Base-by-base conservation (phyloP, 2,329 filamentous ascomycete species). In the Berkeleyomyces basicola region DNA sequence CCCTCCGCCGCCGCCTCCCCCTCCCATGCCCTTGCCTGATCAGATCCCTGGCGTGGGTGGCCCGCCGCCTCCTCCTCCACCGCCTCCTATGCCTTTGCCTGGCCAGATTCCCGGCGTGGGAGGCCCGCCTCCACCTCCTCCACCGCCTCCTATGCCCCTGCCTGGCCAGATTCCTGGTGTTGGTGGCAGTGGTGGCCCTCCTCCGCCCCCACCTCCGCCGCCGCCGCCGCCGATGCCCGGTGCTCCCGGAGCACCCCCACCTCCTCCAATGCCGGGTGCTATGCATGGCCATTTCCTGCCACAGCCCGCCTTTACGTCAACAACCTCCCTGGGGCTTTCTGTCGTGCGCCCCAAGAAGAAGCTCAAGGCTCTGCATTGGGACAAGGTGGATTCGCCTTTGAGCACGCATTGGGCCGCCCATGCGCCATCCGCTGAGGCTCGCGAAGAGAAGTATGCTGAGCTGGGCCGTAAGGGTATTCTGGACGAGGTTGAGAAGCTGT, bases 301-400 rank as follows among this genome's bases (percentile, higher is more conserved):
- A 58, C 82, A 85, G 67, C 78, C 80, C 40, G 77, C 78, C 63
- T 80, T 82, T 65, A 74, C 77, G 23, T 71, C 79, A 4, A 75
- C 83, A 9, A 69, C 74, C 31, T 81, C 82, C 6, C 78, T 89
- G 67, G 83, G 86, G 51, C 75, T 95, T 69, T 86, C 89, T 43
- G 87, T 90, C 65, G 88, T 90, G 61, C 80, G 92, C 68, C 90
- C 93, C 31, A 97, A 96, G 82, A 97, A 96, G 84, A 99, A 97
- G 79, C 89, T 99, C 74, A 99, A 99, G 83, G 92, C 92, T 64
- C 80, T 99, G 68, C 93, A 99, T 76, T 97, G 93, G 92, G 93
- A 99, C 75, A 97, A 97, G 78, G 90, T 99, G 62, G 93, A 99
- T 74, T 82, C 88, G 61, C 88, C 90, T 31, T 84, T 93, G 71